Conservation (phyloP, 257 asterid species). For the Fraxinus anomala region DNA sequence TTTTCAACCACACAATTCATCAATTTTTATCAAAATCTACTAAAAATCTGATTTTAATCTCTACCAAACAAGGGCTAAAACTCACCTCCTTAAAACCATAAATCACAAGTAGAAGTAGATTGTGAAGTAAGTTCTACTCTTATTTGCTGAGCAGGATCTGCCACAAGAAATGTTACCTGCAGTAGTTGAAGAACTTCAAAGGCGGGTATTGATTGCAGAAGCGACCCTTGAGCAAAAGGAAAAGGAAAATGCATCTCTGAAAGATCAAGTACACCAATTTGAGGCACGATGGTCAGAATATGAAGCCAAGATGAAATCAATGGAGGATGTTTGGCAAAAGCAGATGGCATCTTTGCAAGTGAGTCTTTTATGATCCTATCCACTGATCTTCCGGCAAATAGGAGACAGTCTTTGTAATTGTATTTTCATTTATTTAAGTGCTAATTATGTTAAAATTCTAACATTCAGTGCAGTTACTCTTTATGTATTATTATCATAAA, state of each 20-base stretch:
- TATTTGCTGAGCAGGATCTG: constrained; percentile 52
- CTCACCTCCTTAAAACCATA: neutral
- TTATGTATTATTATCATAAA: neutral
- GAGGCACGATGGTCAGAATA: constrained; percentile 68
- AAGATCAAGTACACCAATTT: constrained; percentile 61
- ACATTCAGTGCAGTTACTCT: neutral
- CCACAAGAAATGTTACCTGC: constrained; percentile 50
- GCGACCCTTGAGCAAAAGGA: constrained; percentile 61
- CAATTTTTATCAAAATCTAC: too few relatives aligned
- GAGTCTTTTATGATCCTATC: constrained; percentile 22
- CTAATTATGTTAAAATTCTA: neutral
- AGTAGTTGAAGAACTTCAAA: constrained; percentile 70
- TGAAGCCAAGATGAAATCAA: constrained; percentile 78
- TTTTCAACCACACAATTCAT: too few relatives aligned
- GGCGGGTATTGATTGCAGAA: constrained; percentile 54
- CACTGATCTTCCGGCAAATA: constrained; percentile 1
- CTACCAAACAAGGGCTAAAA: neutral
- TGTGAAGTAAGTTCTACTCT: constrained; percentile 25
- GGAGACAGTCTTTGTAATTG: neutral
- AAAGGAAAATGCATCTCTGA: constrained; percentile 68
- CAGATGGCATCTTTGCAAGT: constrained; percentile 84
- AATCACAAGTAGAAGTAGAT: neutral
- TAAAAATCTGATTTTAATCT: too few relatives aligned
- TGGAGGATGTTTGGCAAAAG: constrained; percentile 94
- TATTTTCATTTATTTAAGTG: neutral